phyloP scores from a whole-genome alignment of 2,329 filamentous ascomycete genomes.

The Pseudonectria buxi region DNA sequence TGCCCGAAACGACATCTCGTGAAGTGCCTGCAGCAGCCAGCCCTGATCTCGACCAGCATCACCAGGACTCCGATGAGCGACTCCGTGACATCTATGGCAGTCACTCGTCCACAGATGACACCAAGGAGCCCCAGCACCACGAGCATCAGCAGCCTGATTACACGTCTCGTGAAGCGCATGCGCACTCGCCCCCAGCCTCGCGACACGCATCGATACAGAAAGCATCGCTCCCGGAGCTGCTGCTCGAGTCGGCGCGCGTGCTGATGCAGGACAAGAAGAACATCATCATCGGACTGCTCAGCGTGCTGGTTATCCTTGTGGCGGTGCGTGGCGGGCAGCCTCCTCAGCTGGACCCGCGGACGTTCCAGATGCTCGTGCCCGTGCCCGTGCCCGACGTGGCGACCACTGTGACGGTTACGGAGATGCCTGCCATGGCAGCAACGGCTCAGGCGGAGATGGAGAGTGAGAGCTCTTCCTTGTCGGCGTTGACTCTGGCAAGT shows the following conservation, averaged over 20 bases:
- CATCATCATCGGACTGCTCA: conserved; percentile 48
- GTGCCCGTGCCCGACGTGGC: conserved; percentile 17
- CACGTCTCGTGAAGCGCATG: conserved; percentile 10
- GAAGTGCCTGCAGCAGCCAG: too few species aligned
- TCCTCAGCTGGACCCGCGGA: conserved; percentile 14
- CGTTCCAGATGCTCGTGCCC: conserved; percentile 25
- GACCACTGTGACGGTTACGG: conserved; percentile 18
- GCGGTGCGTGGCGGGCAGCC: conserved; percentile 30
- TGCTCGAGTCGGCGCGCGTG: conserved; percentile 48
- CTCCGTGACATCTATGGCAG: conserved; percentile 45
- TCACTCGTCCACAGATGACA: background rate
- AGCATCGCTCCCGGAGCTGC: conserved; percentile 46
- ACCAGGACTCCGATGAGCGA: conserved; percentile 14
- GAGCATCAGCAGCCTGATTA: conserved; percentile 10
- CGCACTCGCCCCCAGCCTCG: conserved; percentile 25
- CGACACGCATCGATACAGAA: conserved; percentile 28
- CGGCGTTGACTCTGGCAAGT: background rate
- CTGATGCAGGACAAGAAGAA: conserved; percentile 54
- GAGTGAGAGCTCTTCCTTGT: conserved; percentile 1
- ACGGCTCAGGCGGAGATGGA: conserved; percentile 9
- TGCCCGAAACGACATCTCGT: too few species aligned
- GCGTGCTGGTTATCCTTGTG: conserved; percentile 46
- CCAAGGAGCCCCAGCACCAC: conserved; percentile 1
- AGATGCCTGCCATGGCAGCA: conserved; percentile 7
- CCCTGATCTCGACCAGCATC: too few species aligned